These are phyloP conservation scores for Sanghuangporus sanghuang DNA, from an alignment of 1,284 basidiomycete genomes.

Conservation along the genomic window DNA sequence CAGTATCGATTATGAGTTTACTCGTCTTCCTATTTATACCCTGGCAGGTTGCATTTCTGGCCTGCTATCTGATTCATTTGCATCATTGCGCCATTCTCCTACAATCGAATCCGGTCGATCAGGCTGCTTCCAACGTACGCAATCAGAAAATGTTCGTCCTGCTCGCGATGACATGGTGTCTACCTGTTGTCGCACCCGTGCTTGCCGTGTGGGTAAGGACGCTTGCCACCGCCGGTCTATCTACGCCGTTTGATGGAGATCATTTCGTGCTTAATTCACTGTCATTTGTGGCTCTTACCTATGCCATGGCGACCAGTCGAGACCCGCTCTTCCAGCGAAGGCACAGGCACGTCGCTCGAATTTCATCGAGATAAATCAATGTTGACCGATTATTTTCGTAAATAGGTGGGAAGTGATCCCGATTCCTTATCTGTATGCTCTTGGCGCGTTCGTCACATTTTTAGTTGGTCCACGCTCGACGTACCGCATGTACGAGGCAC, in stretches of 20 bases:
- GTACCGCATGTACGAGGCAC: constrained; percentile 20
- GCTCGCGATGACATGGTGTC: constrained; percentile 76
- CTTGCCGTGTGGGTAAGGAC: constrained; percentile 91
- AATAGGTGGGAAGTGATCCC: constrained; percentile 5
- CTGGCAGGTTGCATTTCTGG: constrained; percentile 86
- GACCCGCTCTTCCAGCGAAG: constrained; percentile 11
- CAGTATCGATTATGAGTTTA: constrained; percentile 56
- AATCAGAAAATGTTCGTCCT: constrained; percentile 60
- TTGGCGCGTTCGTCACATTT: constrained; percentile 16
- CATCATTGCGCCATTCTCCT: constrained; percentile 45
- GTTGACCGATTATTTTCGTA: background rate
- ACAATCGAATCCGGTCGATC: background rate
- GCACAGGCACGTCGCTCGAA: background rate
- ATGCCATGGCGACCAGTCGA: constrained; percentile 19
- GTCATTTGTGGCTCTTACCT: constrained; percentile 55
- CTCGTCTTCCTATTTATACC: constrained; percentile 75
- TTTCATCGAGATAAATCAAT: background rate
- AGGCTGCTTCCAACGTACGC: constrained; percentile 28
- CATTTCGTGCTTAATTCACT: constrained; percentile 66
- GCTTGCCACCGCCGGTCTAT: constrained; percentile 65
- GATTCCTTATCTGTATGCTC: constrained; percentile 11
- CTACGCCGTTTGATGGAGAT: constrained; percentile 72
- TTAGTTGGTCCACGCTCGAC: constrained; percentile 20
- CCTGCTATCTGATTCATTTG: constrained; percentile 75
- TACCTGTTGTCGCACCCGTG: constrained; percentile 77